Base-by-base conservation (phyloP, 2,329 filamentous ascomycete genomes). In the Diaporthe aspalathi region DNA sequence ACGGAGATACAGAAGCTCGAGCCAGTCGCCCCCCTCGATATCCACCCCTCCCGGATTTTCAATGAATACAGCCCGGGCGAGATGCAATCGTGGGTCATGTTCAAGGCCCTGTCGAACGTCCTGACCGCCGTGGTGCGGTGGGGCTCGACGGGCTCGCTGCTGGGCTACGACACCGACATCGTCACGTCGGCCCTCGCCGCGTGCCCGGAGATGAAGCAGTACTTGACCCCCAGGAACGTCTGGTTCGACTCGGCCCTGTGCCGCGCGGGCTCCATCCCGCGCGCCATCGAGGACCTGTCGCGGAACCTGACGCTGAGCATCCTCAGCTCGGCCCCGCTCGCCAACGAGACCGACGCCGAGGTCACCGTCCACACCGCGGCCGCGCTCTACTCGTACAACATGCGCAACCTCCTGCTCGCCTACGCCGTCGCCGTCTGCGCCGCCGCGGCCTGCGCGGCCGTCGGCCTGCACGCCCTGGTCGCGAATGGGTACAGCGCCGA, bases 311-410 rank as follows among this genome's bases (percentile, higher is more conserved):
- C 54, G n/a, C 54, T 57, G 35, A 43, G 35, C 35, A 8, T 57
- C 14, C 54, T 57, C 17, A 40, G n/a, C 54, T 57, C 54, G 14
- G 32, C 54, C 54, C 1, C 17, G n/a, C 54, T 57, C 32, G 54
- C 54, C 0, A 40, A 40, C n/a, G 54, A 40, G 54, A 40, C 54
- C 32, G n/a, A 32, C 54, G 54, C 54, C 35, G n/a, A 40, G n/a
- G 54, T 57, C 35, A 57, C 54, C 35, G 54, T 57, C 3, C 32
- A 40, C 54, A 24, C 22, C 14, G 8, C 32, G 14, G 54, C 35
- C 6, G 22, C 54, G 12, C 22, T 57, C n/a, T 57, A 57, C 54
- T 57, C 54, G 35, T 57, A 57, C 54, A 57, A 57, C 16, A 40
- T 35, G 54, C 54, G 54, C 54, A 27, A 27, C 14, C 35, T 57